Conservation (phyloP, 176 grass and related monocot genomes). For the Avena sativa region DNA sequence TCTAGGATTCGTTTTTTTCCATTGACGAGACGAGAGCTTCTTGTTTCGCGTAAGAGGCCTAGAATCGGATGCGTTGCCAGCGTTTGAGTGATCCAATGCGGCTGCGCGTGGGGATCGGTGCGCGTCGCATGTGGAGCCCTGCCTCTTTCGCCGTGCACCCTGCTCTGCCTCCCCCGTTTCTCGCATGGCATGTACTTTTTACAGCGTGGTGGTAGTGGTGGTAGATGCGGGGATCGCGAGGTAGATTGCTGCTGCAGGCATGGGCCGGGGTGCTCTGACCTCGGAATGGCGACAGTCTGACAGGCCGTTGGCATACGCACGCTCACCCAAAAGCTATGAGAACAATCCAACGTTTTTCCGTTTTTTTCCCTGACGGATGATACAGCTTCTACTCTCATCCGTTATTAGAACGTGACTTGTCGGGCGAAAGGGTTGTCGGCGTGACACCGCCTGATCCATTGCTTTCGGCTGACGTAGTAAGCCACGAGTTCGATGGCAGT, state of each 20-base stretch:
- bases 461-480: background rate
- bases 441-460: background rate
- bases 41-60: background rate
- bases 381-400: no score
- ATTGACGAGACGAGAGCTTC: background rate
- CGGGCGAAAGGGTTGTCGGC: background rate
- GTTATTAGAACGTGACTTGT: no score
- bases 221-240: background rate
- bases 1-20: no score
- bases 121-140: conserved; percentile 33
- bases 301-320: conserved; percentile 18
- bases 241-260: conserved; percentile 22
- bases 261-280: background rate
- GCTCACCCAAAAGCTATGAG: background rate
- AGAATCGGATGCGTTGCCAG: background rate
- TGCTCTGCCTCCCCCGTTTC: conserved; percentile 29
- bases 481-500: background rate
- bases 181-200: background rate
- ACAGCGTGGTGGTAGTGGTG: background rate
- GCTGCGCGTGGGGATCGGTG: background rate
- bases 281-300: background rate
- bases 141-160: conserved; percentile 18
- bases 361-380: no score
- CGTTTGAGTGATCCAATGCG: conserved; percentile 48
- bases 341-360: background rate